Percentiles rank a stretch among this genome's conserved stretches.
These are phyloP conservation scores for Aspergillus ostianus DNA, from an alignment of 495 filamentous ascomycete genomes.

Conservation along the genomic window DNA sequence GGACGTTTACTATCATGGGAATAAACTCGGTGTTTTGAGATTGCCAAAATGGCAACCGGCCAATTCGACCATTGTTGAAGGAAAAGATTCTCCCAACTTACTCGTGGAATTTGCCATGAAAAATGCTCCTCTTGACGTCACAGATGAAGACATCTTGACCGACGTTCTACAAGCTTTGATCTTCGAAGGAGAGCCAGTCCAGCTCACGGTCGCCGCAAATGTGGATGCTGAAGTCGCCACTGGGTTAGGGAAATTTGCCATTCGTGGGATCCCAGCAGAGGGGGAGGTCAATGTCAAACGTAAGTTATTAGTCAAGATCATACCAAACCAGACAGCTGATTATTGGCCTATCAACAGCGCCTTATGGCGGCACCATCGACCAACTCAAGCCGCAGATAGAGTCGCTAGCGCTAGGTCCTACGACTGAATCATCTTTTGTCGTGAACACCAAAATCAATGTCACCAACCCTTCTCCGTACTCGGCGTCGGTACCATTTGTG, in stretches of 20 bases:
- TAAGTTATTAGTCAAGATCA: slow-evolving; percentile 44
- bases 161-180: slow-evolving; percentile 72
- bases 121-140: slow-evolving; percentile 77
- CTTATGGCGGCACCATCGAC: slow-evolving; percentile 47
- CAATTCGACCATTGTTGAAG: slow-evolving; percentile 68
- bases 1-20: slow-evolving; percentile 71
- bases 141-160: slow-evolving; percentile 69
- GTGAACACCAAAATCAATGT: slow-evolving; percentile 71
- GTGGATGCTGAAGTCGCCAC: slow-evolving; percentile 82
- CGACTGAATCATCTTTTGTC: slow-evolving; percentile 63
- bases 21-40: slow-evolving; percentile 74
- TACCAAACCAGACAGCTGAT: neutral
- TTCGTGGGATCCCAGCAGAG: slow-evolving; percentile 80
- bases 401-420: slow-evolving; percentile 64
- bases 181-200: slow-evolving; percentile 63
- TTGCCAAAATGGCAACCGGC: slow-evolving; percentile 80
- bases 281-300: slow-evolving; percentile 86
- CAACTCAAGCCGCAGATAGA: slow-evolving; percentile 60
- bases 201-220: slow-evolving; percentile 70
- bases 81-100: slow-evolving; percentile 55
- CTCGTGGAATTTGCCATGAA: slow-evolving; percentile 71
- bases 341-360: slow-evolving; percentile 30
- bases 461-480: slow-evolving; percentile 86
- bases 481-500: slow-evolving; percentile 72
- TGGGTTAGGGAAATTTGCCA: slow-evolving; percentile 70